A percentile compares a stretch with the other conserved stretches of the same genome.
Evolutionary conservation across 768 basidiomycete species (phyloP).

Genomic region (Lentinula sp.): DNA sequence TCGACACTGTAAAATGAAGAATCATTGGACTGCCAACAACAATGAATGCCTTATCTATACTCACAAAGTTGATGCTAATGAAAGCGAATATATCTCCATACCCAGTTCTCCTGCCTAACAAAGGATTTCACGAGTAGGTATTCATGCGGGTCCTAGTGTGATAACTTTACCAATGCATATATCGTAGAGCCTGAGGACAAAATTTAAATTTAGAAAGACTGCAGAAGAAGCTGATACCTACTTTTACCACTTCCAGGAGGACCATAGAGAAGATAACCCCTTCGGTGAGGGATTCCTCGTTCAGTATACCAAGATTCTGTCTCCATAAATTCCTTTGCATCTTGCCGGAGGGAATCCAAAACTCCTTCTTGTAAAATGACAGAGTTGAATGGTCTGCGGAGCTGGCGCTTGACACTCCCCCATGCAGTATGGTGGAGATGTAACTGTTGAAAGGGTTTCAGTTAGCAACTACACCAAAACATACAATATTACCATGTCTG

Average conservation of each 20-base stretch:
- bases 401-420: constrained; percentile 17
- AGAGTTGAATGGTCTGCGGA: constrained; percentile 44
- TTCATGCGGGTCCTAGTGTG: neutral
- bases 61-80: constrained; percentile 25
- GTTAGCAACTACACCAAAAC: neutral
- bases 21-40: neutral
- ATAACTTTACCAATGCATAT: constrained; percentile 36
- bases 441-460: constrained; percentile 9
- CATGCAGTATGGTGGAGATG: constrained; percentile 11
- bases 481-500: constrained; percentile 21
- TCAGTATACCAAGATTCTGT: constrained; percentile 53
- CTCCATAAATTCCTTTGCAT: constrained; percentile 47
- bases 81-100: constrained; percentile 75
- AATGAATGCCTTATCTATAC: neutral
- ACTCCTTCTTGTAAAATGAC: constrained; percentile 46
- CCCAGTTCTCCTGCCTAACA: constrained; percentile 55
- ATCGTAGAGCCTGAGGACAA: constrained; percentile 43
- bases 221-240: constrained; percentile 17
- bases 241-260: constrained; percentile 63
- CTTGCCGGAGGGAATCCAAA: constrained; percentile 39
- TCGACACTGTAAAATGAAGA: constrained; percentile 31
- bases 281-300: constrained; percentile 51
- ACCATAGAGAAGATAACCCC: constrained; percentile 53
- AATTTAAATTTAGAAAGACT: constrained; percentile 23
- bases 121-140: neutral